phyloP scores from a whole-genome alignment of 208 protist species.

The Trypanosoma conorhini region DNA sequence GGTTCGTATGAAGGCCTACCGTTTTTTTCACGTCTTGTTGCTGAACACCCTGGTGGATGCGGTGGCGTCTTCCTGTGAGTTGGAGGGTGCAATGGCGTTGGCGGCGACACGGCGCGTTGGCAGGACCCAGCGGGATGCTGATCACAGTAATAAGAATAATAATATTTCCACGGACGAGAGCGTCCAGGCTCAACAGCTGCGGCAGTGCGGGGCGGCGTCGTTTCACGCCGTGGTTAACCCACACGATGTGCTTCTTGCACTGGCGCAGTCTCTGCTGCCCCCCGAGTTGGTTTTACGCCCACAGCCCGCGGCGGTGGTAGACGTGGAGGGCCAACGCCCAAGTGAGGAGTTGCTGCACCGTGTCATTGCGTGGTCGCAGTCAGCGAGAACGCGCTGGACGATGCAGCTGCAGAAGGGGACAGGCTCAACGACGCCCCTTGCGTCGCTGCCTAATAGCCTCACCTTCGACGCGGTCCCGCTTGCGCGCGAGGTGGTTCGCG shows the following conservation, averaged over 20 bases:
- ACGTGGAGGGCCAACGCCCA: constrained; percentile 23
- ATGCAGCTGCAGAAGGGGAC: constrained; percentile 7
- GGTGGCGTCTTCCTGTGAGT: constrained; percentile 56
- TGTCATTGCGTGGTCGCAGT: constrained; percentile 28
- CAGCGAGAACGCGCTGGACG: constrained; percentile 30
- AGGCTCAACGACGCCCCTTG: neutral
- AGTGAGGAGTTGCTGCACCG: constrained; percentile 29
- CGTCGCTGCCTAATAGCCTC: constrained; percentile 56
- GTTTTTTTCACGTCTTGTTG: constrained; percentile 51
- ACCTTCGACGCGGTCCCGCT: constrained; percentile 61
- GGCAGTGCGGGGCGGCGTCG: constrained; percentile 44
- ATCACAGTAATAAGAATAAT: constrained; percentile 10
- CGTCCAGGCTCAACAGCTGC: constrained; percentile 17
- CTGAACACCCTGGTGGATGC: constrained; percentile 46
- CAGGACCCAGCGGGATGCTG: constrained; percentile 9
- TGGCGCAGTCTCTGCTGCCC: constrained; percentile 61
- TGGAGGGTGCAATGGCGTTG: constrained; percentile 62
- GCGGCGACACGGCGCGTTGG: constrained; percentile 57
- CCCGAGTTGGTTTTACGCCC: constrained; percentile 5
- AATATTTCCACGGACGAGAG: constrained; percentile 6
- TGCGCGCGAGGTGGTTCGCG: constrained; percentile 53
- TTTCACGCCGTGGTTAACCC: constrained; percentile 61
- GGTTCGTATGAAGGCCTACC: constrained; percentile 29
- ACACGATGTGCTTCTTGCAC: constrained; percentile 45
- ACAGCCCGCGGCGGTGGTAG: neutral